phyloP scores from a whole-genome alignment of 2,329 filamentous ascomycete species.

The Ophiostoma quercus region DNA sequence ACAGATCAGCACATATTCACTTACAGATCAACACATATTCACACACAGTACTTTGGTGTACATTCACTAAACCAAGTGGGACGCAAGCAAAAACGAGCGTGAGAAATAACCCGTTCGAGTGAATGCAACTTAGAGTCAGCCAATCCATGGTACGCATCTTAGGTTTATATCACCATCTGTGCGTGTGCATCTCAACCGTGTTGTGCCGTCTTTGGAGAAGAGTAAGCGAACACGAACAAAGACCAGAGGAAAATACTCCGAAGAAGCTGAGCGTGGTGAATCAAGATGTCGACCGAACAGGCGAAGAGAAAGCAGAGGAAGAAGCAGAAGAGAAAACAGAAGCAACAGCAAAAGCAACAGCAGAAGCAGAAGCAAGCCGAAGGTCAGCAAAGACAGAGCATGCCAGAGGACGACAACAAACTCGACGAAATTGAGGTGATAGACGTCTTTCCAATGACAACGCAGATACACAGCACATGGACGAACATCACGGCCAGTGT shows the following conservation, averaged over 20 bases:
- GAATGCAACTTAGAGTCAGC: background rate
- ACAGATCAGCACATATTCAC: background rate
- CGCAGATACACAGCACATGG: background rate
- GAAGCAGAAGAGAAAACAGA: background rate
- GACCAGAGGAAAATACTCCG: background rate
- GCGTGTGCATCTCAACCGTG: background rate
- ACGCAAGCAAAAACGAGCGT: background rate
- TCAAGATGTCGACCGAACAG: background rate
- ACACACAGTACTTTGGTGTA: background rate
- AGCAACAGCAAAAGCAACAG: background rate
- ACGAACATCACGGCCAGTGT: slow-evolving; percentile 6
- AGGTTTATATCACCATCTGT: background rate
- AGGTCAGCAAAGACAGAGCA: background rate
- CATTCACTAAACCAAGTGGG: background rate
- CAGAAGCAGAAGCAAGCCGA: background rate
- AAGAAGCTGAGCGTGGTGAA: background rate
- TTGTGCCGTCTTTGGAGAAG: background rate
- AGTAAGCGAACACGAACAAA: background rate
- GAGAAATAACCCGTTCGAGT: background rate
- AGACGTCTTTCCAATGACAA: background rate
- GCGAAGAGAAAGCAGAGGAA: background rate
- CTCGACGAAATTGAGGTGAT: background rate
- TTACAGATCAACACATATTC: background rate
- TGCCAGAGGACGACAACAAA: background rate
- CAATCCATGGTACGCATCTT: background rate